Evolutionary conservation across 1,284 basidiomycete genomes (phyloP).

Genomic region (Pyrrhoderma noxium): DNA sequence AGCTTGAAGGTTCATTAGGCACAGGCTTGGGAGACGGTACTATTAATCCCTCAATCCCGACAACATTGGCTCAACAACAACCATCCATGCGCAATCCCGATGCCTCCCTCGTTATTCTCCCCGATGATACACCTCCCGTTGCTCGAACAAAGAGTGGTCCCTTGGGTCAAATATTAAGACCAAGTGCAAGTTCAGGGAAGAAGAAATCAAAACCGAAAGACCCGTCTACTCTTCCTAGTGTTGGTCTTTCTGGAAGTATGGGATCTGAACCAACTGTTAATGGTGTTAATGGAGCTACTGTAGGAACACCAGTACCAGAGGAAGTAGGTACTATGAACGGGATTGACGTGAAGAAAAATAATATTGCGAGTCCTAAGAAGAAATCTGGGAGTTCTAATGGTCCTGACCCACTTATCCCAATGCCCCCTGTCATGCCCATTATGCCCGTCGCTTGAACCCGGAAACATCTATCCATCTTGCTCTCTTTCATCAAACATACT

Average conservation of each 20-base stretch:
- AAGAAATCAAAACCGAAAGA: conserved; percentile 31
- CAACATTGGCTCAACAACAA: not conserved
- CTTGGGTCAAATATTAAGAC: conserved; percentile 58
- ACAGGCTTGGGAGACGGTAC: not conserved
- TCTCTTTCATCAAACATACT: too few relatives aligned
- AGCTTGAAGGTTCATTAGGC: not conserved
- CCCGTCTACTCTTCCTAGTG: too few relatives aligned
- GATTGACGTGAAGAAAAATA: not conserved
- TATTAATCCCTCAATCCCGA: not conserved
- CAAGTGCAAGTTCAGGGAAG: conserved; percentile 25
- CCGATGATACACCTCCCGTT: conserved; percentile 54
- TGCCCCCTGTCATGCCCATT: not conserved
- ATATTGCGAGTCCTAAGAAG: conserved; percentile 10
- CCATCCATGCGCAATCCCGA: conserved; percentile 21
- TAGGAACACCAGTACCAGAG: too few relatives aligned
- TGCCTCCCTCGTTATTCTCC: conserved; percentile 32
- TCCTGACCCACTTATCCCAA: not conserved
- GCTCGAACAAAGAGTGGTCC: conserved; percentile 66
- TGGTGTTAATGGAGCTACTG: too few relatives aligned
- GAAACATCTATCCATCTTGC: too few relatives aligned
- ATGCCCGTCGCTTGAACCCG: too few relatives aligned
- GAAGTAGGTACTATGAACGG: not conserved
- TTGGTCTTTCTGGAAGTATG: too few relatives aligned
- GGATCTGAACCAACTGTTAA: too few relatives aligned
- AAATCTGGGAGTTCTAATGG: conserved; percentile 3